These are phyloP conservation scores for Hondaea fermentalgiana DNA, from an alignment of 108 stramenopile genomes.

Conservation along the genomic window DNA sequence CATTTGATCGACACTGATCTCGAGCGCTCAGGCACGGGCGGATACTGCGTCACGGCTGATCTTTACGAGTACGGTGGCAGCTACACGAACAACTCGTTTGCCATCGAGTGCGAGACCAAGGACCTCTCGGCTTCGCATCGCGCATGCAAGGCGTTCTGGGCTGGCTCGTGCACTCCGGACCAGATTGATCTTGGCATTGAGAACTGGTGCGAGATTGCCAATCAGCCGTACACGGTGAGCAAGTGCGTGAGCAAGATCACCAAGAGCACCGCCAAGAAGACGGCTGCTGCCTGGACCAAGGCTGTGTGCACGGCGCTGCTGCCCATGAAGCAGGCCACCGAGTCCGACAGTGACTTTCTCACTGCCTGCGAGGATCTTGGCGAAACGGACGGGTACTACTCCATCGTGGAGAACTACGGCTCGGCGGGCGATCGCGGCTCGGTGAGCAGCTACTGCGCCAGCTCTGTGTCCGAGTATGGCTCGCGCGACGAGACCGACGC, in stretches of 20 bases:
- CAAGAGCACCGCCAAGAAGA: background rate
- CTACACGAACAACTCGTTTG: background rate
- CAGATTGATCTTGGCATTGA: background rate
- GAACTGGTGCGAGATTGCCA: background rate
- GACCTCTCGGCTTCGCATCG: background rate
- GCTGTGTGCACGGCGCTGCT: background rate
- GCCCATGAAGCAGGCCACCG: background rate
- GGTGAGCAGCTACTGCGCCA: conserved; percentile 6
- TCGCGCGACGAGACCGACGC: background rate
- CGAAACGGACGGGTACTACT: background rate
- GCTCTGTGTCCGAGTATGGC: background rate
- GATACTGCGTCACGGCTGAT: background rate
- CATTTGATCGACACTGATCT: background rate
- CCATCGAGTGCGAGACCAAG: background rate
- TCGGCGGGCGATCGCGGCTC: background rate
- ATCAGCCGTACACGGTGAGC: background rate
- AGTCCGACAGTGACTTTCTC: background rate
- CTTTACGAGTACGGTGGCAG: background rate
- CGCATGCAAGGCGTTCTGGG: conserved; percentile 2
- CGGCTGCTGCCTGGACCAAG: background rate
- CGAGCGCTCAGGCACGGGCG: background rate
- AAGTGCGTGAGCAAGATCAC: background rate
- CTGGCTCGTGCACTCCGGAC: background rate
- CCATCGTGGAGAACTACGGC: background rate
- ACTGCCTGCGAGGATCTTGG: background rate